Percentiles rank a stretch among this genome's conserved stretches.
Evolutionary conservation across 116 monocot genomes (phyloP).

Genomic region (Phalaenopsis hybrid): DNA sequence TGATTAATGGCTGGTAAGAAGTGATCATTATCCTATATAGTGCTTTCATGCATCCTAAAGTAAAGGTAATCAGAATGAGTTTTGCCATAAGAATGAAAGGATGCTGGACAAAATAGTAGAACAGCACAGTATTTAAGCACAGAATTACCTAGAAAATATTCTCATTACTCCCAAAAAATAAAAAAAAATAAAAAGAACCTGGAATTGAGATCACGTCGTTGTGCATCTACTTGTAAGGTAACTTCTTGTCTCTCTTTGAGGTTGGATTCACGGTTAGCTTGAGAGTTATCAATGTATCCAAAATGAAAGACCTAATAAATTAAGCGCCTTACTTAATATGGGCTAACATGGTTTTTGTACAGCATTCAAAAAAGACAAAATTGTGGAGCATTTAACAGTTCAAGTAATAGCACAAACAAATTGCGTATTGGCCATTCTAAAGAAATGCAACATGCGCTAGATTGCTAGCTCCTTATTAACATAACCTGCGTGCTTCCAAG

Average conservation of each 20-base stretch:
- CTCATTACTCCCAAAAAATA: not conserved
- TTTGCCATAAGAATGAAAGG: not conserved
- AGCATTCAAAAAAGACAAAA: not conserved
- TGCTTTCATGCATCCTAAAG: not conserved
- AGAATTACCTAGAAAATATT: not conserved
- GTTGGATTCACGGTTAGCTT: conserved; percentile 13
- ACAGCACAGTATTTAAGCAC: not conserved
- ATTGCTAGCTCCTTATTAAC: not conserved
- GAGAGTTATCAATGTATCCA: conserved; percentile 41
- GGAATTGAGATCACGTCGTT: conserved; percentile 50
- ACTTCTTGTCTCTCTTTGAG: conserved; percentile 38
- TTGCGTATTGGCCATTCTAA: not conserved
- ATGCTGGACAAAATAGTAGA: not conserved
- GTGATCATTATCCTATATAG: not conserved
- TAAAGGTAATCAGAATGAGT: not conserved
- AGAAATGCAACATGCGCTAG: not conserved
- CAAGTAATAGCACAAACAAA: not conserved
- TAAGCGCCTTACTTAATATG: not conserved
- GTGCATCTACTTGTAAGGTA: conserved; percentile 44
- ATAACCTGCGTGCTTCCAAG: not conserved
- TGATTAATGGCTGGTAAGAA: not conserved
- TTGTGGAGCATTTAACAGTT: not conserved
- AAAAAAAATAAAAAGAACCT: conserved; percentile 21
- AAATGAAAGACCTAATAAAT: conserved; percentile 54
- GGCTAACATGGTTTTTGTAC: no score